Percentiles rank a stretch among this genome's conserved stretches.
Evolutionary conservation across 805 yeast genomes (phyloP).

Genomic region (Metschnikowia corniflorae): DNA sequence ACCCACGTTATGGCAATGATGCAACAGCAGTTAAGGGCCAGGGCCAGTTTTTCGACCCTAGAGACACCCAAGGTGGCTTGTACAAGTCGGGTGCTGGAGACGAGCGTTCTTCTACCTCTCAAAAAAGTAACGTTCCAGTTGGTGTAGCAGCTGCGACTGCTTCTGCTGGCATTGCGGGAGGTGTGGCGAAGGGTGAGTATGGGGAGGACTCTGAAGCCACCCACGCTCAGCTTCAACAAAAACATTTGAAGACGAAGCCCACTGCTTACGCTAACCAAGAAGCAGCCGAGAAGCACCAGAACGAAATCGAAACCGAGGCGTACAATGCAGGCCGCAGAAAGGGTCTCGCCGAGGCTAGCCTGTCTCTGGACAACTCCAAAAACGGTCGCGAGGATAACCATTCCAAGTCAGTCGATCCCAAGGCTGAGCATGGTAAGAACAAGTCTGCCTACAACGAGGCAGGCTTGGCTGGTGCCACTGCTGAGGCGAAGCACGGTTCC

Average conservation of each 20-base stretch:
- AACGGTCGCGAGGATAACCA: neutral
- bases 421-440: constrained; percentile 25
- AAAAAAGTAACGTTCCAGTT: constrained; percentile 1
- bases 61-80: constrained; percentile 35
- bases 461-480: constrained; percentile 24
- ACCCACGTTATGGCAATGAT: constrained; percentile 29
- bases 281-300: constrained; percentile 10
- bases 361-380: neutral
- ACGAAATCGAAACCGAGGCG: constrained; percentile 17
- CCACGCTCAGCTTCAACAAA: constrained; percentile 17
- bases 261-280: constrained; percentile 18
- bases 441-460: constrained; percentile 30
- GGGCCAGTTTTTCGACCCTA: constrained; percentile 34
- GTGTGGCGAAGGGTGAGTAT: constrained; percentile 13
- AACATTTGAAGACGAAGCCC: constrained; percentile 24
- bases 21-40: constrained; percentile 27
- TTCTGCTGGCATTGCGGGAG: constrained; percentile 13
- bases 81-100: constrained; percentile 12
- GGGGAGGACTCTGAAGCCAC: constrained; percentile 24
- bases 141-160: constrained; percentile 14
- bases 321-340: constrained; percentile 18
- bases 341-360: constrained; percentile 7
- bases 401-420: constrained; percentile 17
- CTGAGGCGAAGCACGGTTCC: constrained; percentile 10
- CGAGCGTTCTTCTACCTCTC: neutral